Conservation (phyloP, 169 alveolate species). For the Plasmodium knowlesi region DNA sequence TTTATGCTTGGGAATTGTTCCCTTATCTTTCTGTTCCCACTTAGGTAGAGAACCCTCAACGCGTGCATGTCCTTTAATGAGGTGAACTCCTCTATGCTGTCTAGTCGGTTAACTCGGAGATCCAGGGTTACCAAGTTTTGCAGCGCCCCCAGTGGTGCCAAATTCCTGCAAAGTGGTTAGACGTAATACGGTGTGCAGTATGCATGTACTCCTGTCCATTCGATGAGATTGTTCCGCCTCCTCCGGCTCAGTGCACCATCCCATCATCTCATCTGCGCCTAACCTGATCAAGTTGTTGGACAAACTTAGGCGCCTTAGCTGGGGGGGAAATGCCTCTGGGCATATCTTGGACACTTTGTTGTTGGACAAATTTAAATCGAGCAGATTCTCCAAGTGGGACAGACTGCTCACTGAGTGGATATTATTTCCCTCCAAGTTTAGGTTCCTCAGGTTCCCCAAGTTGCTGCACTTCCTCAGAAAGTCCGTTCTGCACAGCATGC, state of each 20-base stretch:
- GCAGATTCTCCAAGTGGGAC: neutral
- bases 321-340: constrained; percentile 27
- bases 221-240: neutral
- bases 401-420: constrained; percentile 23
- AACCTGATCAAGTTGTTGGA: constrained; percentile 71
- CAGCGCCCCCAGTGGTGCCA: constrained; percentile 24
- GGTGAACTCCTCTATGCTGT: constrained; percentile 53
- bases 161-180: neutral
- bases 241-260: neutral
- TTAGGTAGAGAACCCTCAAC: constrained; percentile 41
- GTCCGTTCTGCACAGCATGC: constrained; percentile 24
- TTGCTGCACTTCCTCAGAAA: constrained; percentile 31
- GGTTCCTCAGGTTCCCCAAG: constrained; percentile 14
- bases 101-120: constrained; percentile 65
- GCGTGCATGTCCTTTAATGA: constrained; percentile 6
- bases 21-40: constrained; percentile 71
- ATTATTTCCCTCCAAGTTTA: constrained; percentile 63
- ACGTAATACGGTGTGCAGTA: neutral
- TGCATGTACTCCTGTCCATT: no score
- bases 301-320: constrained; percentile 7
- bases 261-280: neutral
- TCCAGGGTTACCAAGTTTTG: constrained; percentile 22
- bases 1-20: constrained; percentile 37
- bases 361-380: constrained; percentile 37
- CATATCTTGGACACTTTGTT: constrained; percentile 57